phyloP scores from a whole-genome alignment of 2,329 filamentous ascomycete genomes.

The Huntiella omanensis region DNA sequence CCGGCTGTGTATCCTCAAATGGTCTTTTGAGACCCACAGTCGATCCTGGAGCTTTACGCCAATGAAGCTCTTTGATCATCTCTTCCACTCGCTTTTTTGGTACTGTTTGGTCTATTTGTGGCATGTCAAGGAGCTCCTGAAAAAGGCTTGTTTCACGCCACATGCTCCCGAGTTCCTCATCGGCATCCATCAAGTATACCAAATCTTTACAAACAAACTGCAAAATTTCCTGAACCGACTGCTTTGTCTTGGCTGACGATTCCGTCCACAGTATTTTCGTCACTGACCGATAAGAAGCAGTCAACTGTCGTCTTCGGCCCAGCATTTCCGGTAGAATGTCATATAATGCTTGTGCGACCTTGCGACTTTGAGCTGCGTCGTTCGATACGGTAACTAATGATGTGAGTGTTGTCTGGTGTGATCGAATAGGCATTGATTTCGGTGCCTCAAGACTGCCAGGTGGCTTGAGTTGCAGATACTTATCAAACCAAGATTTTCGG shows the following conservation, averaged over 20 bases:
- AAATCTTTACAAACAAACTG: slow-evolving; percentile 5
- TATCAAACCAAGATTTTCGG: background rate
- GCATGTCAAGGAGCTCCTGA: background rate
- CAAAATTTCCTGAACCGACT: background rate
- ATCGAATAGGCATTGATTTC: background rate
- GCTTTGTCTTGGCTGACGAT: slow-evolving; percentile 2
- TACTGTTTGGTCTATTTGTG: background rate
- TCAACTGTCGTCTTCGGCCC: background rate
- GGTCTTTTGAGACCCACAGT: slow-evolving; percentile 6
- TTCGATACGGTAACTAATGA: too few species aligned
- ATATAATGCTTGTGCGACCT: slow-evolving; percentile 1
- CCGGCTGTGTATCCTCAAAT: background rate
- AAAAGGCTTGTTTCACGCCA: slow-evolving; percentile 4
- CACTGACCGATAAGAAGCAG: background rate
- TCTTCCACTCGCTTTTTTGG: background rate
- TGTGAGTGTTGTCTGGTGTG: background rate
- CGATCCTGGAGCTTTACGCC: background rate
- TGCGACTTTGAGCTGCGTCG: too few species aligned
- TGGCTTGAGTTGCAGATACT: background rate
- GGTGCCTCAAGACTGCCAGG: background rate
- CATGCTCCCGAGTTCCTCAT: background rate
- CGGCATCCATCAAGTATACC: slow-evolving; percentile 7
- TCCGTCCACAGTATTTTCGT: background rate
- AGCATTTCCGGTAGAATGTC: slow-evolving; percentile 3
- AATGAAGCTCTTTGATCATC: slow-evolving; percentile 5